phyloP scores from a whole-genome alignment of 257 asterid genomes.

The Penstemon eatonii region DNA sequence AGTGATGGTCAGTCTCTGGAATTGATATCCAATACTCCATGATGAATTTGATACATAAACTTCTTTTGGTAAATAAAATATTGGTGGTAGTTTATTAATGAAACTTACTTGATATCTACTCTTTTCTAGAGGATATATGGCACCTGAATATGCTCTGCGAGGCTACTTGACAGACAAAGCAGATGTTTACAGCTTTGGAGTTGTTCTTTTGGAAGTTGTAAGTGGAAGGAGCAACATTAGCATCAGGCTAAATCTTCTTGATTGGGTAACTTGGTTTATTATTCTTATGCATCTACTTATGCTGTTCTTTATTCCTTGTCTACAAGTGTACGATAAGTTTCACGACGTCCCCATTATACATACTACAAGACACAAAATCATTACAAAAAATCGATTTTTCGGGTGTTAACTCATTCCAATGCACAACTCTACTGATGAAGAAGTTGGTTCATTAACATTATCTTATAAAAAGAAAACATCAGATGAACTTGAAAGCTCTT shows the following conservation, averaged over 20 bases:
- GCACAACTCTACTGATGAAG: background rate
- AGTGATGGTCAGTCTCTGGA: too few species aligned
- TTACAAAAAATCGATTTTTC: too few species aligned
- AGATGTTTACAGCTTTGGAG: constrained; percentile 61
- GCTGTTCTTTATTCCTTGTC: background rate
- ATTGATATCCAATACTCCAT: too few species aligned
- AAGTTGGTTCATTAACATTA: background rate
- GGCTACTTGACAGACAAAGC: constrained; percentile 65
- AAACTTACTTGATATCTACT: too few species aligned
- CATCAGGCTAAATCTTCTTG: constrained; percentile 45
- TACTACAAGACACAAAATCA: too few species aligned
- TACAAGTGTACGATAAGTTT: background rate
- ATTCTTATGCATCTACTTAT: background rate
- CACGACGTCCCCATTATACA: too few species aligned
- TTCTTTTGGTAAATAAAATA: too few species aligned
- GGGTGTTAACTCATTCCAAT: too few species aligned
- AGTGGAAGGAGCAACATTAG: constrained; percentile 50
- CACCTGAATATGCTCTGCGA: constrained; percentile 55
- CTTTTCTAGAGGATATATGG: too few species aligned
- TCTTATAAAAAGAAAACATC: background rate
- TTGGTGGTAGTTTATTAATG: too few species aligned
- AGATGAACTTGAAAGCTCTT: background rate
- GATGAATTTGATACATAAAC: too few species aligned
- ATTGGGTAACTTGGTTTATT: constrained; percentile 40
- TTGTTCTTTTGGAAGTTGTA: constrained; percentile 48